Base-by-base conservation (phyloP, 2,329 filamentous ascomycete species). In the Thielaviopsis populi region DNA sequence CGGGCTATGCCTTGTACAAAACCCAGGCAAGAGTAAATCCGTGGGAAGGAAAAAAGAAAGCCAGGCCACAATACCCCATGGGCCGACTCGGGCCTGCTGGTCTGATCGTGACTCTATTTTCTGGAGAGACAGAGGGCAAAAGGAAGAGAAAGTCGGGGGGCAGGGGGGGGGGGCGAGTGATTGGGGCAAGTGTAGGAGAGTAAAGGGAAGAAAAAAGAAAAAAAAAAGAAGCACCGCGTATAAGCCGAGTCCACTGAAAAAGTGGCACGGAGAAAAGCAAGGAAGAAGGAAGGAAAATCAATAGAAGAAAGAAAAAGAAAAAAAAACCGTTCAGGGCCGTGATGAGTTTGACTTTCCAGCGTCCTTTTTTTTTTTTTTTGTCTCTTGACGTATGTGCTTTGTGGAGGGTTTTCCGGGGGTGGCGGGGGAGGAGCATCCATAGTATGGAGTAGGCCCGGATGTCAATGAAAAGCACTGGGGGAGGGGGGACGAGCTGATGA, bases 101-200 rank as follows among this genome's bases (percentile, higher is more conserved):
- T 56, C 50, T 56, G 50, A 56, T 56, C 50, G 50, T 56, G 50
- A 56, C 50, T 56, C 27, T 56, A 56, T 56, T 56, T 33, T 37
- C 24, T 56, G 50, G 24, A 56, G 50, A 56, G 24, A 56, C 13
- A n/a, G 24, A 37, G 27, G 27, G 50, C 24, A 30, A 27, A 53
- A n/a, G 48, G 48, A 30, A 53, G 13, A 19, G 10, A 53, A 53
- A 53, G 48, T 24, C 19, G 48, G 48, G 48, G 50, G 27, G n/a
- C n/a, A n/a, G n/a, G n/a, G n/a, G n/a, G n/a, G n/a, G n/a, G n/a
- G n/a, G n/a, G n/a, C n/a, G n/a, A n/a, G n/a, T 37, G 27, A 33
- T 37, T 56, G 27, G 50, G 50, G 50, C 27, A 56, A 56, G 50
- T 33, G n/a, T 56, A 56, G 42, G 15, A 56, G 50, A 56, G 27